Evolutionary conservation across 2,329 filamentous ascomycete genomes (phyloP).

Genomic region (Geosmithia morbida): DNA sequence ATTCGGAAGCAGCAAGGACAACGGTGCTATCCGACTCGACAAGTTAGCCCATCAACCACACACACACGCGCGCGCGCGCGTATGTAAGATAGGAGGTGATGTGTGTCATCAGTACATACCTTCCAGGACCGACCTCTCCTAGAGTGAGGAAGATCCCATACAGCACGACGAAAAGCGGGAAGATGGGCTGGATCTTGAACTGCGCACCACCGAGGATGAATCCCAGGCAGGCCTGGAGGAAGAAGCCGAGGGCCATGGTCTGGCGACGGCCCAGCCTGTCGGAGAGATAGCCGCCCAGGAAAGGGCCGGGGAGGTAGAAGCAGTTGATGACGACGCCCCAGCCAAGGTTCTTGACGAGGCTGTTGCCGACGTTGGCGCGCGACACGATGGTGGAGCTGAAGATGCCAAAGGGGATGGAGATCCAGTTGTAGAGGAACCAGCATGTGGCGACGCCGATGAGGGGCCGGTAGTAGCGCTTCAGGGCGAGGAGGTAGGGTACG

Average conservation of each 20-base stretch:
- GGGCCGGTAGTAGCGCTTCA: conserved; percentile 32
- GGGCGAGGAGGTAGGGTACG: conserved; percentile 28
- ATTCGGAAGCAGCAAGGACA: conserved; percentile 25
- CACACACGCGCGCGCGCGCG: no score
- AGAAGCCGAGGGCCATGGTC: conserved; percentile 35
- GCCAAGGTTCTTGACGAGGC: conserved; percentile 25
- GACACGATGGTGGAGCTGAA: conserved; percentile 37
- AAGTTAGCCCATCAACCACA: neutral
- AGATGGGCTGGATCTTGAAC: conserved; percentile 25
- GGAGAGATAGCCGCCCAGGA: conserved; percentile 30
- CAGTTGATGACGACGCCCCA: conserved; percentile 32
- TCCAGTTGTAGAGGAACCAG: conserved; percentile 41
- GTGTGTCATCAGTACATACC: conserved; percentile 11
- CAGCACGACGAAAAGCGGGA: conserved; percentile 34
- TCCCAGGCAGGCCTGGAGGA: conserved; percentile 26
- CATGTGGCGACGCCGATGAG: conserved; percentile 30
- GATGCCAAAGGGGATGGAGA: conserved; percentile 38
- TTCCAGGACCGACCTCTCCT: conserved; percentile 35
- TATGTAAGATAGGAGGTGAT: neutral
- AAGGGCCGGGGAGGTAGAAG: conserved; percentile 32
- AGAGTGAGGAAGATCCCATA: conserved; percentile 34
- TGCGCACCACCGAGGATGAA: conserved; percentile 34
- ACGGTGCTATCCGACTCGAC: conserved; percentile 16
- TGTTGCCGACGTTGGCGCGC: conserved; percentile 22
- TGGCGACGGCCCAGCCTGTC: conserved; percentile 33